Conservation (phyloP, 148 eudicot genomes). For the Rhododendron simsii region DNA sequence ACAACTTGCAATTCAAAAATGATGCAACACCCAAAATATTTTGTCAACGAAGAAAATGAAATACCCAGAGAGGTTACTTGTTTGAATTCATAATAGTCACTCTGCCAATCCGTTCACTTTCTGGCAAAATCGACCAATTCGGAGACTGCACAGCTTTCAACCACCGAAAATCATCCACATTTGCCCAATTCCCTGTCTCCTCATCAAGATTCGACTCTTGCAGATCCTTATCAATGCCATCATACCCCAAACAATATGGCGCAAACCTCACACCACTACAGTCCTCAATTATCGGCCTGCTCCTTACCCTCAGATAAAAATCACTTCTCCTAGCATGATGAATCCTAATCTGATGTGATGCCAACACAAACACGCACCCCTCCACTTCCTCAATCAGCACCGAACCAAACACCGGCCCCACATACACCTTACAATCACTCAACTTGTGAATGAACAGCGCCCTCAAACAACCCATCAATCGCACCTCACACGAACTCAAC, state of each 20-base stretch:
- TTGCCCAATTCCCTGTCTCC: slow-evolving; percentile 75
- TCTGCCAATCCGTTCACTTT: slow-evolving; percentile 39
- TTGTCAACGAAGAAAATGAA: background rate
- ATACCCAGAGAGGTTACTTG: background rate
- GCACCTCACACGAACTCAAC: slow-evolving; percentile 61
- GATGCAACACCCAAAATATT: background rate
- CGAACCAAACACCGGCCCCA: slow-evolving; percentile 71
- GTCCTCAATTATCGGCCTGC: slow-evolving; percentile 87
- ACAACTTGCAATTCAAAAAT: background rate
- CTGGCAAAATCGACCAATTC: slow-evolving; percentile 75
- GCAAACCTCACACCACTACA: slow-evolving; percentile 73
- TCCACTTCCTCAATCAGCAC: slow-evolving; percentile 74
- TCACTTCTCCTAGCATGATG: slow-evolving; percentile 72
- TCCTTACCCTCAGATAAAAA: slow-evolving; percentile 73
- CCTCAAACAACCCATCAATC: slow-evolving; percentile 58
- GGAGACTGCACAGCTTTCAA: slow-evolving; percentile 78
- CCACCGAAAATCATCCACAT: slow-evolving; percentile 93
- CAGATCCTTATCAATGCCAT: slow-evolving; percentile 62
- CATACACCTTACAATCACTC: slow-evolving; percentile 58
- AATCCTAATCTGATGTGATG: slow-evolving; percentile 88
- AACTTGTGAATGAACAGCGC: slow-evolving; percentile 54
- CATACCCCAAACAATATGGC: slow-evolving; percentile 65
- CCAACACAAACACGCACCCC: slow-evolving; percentile 59
- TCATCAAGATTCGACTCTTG: slow-evolving; percentile 58
- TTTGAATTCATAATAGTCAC: slow-evolving; percentile 30